phyloP scores from a whole-genome alignment of 2,329 filamentous ascomycete genomes.

The Xylariaceae sp. region DNA sequence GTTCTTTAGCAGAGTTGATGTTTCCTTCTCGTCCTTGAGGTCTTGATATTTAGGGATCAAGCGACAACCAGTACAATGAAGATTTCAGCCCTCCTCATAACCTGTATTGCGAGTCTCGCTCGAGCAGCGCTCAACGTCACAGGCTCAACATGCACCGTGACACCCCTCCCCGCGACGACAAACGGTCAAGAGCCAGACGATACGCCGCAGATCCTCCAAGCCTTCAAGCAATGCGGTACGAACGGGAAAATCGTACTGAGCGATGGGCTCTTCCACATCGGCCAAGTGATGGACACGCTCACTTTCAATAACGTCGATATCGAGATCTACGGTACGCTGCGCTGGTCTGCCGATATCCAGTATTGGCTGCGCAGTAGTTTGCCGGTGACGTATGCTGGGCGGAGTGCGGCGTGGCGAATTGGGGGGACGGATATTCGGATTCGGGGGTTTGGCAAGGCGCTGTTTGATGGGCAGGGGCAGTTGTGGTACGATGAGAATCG shows the following conservation, averaged over 20 bases:
- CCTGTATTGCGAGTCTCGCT: constrained; percentile 12
- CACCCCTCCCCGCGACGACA: constrained; percentile 20
- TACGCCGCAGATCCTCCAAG: constrained; percentile 48
- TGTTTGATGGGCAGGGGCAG: constrained; percentile 45
- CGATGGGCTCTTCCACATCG: constrained; percentile 47
- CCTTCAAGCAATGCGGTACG: constrained; percentile 47
- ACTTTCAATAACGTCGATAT: constrained; percentile 45
- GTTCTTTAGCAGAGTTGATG: no score
- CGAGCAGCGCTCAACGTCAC: constrained; percentile 25
- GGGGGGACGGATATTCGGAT: constrained; percentile 49
- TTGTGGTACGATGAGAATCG: constrained; percentile 45
- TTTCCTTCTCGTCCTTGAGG: no score
- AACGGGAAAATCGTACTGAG: constrained; percentile 50
- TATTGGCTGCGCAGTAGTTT: constrained; percentile 49
- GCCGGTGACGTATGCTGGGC: constrained; percentile 47
- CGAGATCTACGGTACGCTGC: constrained; percentile 45
- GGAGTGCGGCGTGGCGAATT: constrained; percentile 47
- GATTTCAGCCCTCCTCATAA: constrained; percentile 9
- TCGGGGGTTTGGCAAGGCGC: constrained; percentile 47
- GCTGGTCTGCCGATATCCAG: constrained; percentile 39
- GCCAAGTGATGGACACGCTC: constrained; percentile 48
- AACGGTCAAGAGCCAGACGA: constrained; percentile 39
- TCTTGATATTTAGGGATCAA: no score
- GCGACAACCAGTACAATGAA: constrained; percentile 6
- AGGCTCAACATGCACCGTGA: constrained; percentile 30